Conservation (phyloP, 2,329 filamentous ascomycete species). For the Diaporthe eres region DNA sequence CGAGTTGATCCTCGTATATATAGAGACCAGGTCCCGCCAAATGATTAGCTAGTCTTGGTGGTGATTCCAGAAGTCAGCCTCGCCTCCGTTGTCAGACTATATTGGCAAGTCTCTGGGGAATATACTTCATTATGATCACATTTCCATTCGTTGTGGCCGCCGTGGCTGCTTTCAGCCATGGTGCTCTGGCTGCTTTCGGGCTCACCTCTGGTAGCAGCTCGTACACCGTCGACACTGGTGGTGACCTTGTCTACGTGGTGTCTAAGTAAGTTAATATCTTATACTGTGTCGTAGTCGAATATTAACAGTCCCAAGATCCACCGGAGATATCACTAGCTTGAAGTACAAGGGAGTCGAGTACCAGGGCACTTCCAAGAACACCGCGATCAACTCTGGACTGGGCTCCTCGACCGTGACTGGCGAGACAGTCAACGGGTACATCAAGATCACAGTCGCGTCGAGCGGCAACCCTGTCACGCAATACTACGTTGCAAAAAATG, state of each 20-base stretch:
- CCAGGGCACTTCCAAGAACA: constrained; percentile 65
- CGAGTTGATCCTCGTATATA: not conserved
- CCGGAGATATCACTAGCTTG: constrained; percentile 76
- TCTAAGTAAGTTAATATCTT: not conserved
- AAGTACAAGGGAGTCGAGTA: constrained; percentile 71
- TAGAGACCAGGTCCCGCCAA: not conserved
- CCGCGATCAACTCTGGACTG: constrained; percentile 72
- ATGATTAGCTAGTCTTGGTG: not conserved
- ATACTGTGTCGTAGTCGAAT: not conserved
- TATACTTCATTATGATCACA: not conserved
- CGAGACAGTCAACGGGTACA: constrained; percentile 55
- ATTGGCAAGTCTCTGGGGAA: not conserved
- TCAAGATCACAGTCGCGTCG: constrained; percentile 71
- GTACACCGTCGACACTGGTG: constrained; percentile 63
- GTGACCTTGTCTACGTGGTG: constrained; percentile 56
- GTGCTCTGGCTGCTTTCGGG: constrained; percentile 57
- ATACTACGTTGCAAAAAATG: constrained; percentile 72
- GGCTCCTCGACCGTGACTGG: constrained; percentile 69
- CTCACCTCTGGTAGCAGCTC: constrained; percentile 56
- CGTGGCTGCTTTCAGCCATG: constrained; percentile 4
- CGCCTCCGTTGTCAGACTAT: not conserved
- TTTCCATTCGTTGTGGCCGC: not conserved
- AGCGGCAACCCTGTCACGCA: constrained; percentile 72
- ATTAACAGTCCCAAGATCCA: constrained; percentile 47
- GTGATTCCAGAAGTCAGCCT: not conserved